Evolutionary conservation across 2,329 filamentous ascomycete species (phyloP), one percentile per base, ranked within the genome.

Genomic region (Zymoseptoria crescenta): DNA sequence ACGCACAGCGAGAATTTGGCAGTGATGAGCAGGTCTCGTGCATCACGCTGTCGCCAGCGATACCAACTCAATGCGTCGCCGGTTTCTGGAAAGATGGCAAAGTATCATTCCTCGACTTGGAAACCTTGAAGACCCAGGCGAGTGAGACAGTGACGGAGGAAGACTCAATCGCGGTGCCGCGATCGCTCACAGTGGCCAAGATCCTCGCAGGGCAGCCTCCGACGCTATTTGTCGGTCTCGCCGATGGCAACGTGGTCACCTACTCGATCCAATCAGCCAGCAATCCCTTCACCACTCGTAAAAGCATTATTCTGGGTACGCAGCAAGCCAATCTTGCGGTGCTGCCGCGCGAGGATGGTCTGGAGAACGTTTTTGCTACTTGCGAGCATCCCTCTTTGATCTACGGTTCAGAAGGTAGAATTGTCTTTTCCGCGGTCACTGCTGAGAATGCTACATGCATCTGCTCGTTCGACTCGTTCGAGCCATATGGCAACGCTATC

Each of bases 361-460:
- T 90, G 0, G 88, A 82, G 70, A 95, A 89, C 67, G 86, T 99
- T 0, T 96, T 99, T 71, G 91, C 91, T 0, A 96, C 91, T 0
- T 96, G 91, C 59, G 94, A 99, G 68, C 91, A 96, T 70, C 89
- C 94, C 0, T 96, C 90, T 63, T 76, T 99, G 57, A 96, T 99
- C 54, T 96, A 99, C 70, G 89, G 88, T 8, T 86, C 87, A 0
- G 91, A 96, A 70, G 90, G 89, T 0, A 83, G 92, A 21, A 87
- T 96, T 49, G 85, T 96, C 0, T 99, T 95, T 75, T 96, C 92
- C 4, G 92, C 94, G 1, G 90, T 96, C 1, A 96, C 93, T 10
- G 91, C 92, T 2, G 89, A 96, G 62, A 87, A 91, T 63, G 89
- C 91, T 0, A 87, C 86, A 0, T 87, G 84, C 53, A 86, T 97